Percentiles rank a stretch among this genome's conserved stretches.
Conservation (phyloP, 768 basidiomycete genomes). For the Rhizopogon roseolus region DNA sequence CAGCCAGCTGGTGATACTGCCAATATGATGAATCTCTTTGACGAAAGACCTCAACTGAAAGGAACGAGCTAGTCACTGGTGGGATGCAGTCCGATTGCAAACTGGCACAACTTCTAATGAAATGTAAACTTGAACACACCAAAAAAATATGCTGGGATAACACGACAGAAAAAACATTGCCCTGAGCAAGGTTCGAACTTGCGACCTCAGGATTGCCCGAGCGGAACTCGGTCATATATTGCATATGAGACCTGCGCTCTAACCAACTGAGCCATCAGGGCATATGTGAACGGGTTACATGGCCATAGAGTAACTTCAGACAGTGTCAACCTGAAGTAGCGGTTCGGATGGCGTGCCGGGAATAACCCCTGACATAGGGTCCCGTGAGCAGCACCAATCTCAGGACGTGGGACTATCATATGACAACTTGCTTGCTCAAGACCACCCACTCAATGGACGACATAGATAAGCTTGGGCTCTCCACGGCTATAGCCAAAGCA, state of each 20-base stretch:
- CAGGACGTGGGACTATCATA: background rate
- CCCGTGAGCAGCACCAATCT: background rate
- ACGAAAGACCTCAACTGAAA: too few species aligned
- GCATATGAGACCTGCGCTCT: conserved; percentile 52
- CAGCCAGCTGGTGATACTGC: too few species aligned
- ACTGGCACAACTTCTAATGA: too few species aligned
- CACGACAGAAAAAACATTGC: conserved; percentile 26
- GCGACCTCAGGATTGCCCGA: conserved; percentile 52
- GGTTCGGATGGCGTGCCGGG: too few species aligned
- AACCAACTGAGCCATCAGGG: conserved; percentile 47
- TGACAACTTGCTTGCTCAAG: background rate
- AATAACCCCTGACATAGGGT: background rate
- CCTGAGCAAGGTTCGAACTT: conserved; percentile 57
- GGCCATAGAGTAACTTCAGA: too few species aligned
- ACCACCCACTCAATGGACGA: conserved; percentile 4
- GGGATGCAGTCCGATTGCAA: too few species aligned
- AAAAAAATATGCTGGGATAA: background rate
- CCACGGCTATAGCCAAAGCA: conserved; percentile 37
- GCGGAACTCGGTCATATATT: conserved; percentile 23
- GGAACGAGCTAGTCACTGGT: too few species aligned
- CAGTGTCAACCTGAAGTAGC: too few species aligned
- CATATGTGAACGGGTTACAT: background rate
- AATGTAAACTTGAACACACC: too few species aligned
- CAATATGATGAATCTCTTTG: too few species aligned
- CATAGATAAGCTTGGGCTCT: conserved; percentile 26